Base-by-base conservation (phyloP, 345 rosid species). In the Linum usitatissimum region DNA sequence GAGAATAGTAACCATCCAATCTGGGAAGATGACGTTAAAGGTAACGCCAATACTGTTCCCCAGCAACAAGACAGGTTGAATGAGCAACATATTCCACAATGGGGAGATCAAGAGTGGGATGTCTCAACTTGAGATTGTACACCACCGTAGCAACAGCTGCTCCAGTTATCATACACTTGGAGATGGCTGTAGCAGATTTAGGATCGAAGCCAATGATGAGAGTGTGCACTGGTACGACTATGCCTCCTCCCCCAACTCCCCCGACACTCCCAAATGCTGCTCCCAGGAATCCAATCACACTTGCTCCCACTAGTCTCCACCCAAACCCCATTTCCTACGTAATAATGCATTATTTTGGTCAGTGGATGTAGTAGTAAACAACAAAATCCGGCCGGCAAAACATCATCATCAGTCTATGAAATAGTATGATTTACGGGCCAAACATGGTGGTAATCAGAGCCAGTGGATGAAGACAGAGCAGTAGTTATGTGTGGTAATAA, bases 171-270 rank as follows among this genome's bases (percentile, higher is more conserved):
- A 68, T 68, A 68, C 71, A 68, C 31, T 68, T 68, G 55, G 78
- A 75, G 15, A 75, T 56, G 39, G 78, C 75, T 4, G 70, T 61
- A 19, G 78, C 65, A 5, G 78, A 70, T 68, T 75, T 75, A 15
- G 66, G 64, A 61, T 75, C 78, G 57, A 75, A 75, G 36, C 78
- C 78, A 18, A 75, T 64, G 4, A 75, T 57, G 55, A 71, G 55
- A 28, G 57, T 71, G 1, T 71, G 70, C 72, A 71, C 70, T 0
- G 78, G 72, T 48, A 71, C 72, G 34, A 75, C 70, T 40, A 75
- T 64, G 63, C 78, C 78, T 2, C 78, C 78, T 0, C 78, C 75
- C 2, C 78, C 78, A 18, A 75, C 72, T 9, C 78, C 78, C 10
- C 75, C 78, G 2, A 75, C 75, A 0, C 75, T 67, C 9, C 78